phyloP scores from a whole-genome alignment of 805 yeast species.

The Jamesozyma jinghongensis region DNA sequence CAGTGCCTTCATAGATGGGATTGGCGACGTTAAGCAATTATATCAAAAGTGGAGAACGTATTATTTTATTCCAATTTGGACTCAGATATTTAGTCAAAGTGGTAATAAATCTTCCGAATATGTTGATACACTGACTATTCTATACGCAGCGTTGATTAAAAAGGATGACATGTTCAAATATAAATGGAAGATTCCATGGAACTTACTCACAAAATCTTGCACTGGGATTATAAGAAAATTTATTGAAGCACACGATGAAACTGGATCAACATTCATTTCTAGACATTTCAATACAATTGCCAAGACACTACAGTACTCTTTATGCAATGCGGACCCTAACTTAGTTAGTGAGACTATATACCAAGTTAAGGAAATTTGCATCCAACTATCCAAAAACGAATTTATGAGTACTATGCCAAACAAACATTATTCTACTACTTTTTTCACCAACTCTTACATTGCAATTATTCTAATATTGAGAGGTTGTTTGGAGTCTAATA shows the following conservation, averaged over 20 bases:
- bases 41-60: slow-evolving; percentile 17
- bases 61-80: slow-evolving; percentile 20
- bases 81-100: slow-evolving; percentile 3
- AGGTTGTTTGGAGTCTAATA: slow-evolving; percentile 9
- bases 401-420: slow-evolving; percentile 4
- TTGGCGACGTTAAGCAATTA: slow-evolving; percentile 9
- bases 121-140: neutral
- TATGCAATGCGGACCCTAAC: slow-evolving; percentile 3
- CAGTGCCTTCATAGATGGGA: slow-evolving; percentile 17
- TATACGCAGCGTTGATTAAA: slow-evolving; percentile 6
- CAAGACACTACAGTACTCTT: slow-evolving; percentile 12
- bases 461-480: slow-evolving; percentile 13
- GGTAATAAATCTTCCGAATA: neutral
- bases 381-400: slow-evolving; percentile 12
- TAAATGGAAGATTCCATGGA: slow-evolving; percentile 10
- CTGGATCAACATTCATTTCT: slow-evolving; percentile 5
- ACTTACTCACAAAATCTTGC: slow-evolving; percentile 9
- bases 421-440: slow-evolving; percentile 10
- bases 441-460: slow-evolving; percentile 16
- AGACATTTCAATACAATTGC: slow-evolving; percentile 18
- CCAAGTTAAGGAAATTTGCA: slow-evolving; percentile 7
- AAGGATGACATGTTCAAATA: slow-evolving; percentile 2
- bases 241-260: slow-evolving; percentile 4
- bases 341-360: slow-evolving; percentile 6
- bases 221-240: slow-evolving; percentile 9